Base-by-base conservation (phyloP, 2,329 filamentous ascomycete genomes). In the Rhinocladiella similis region DNA sequence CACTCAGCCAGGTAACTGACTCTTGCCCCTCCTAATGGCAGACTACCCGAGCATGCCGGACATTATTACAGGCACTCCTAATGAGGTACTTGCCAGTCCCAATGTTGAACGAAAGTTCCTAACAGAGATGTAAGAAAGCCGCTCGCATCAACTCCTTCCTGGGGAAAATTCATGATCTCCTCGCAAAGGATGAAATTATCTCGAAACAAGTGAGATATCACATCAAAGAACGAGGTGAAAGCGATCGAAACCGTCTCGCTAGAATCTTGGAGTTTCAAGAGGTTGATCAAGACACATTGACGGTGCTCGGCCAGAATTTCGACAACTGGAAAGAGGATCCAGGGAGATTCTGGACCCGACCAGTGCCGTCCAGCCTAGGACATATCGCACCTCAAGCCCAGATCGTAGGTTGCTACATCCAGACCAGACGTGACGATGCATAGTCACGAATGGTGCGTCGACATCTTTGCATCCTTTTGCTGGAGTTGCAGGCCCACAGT, bases 391-490 rank as follows among this genome's bases (percentile, higher is more conserved):
- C 45, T 22, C 45, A 47, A 29, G 45, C 45, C 45, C 45, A 47
- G 45, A 35, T 47, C 2, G 45, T 47, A 13, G 45, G 45, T 9
- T 47, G 20, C 10, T 47, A 47, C 25, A 47, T 47, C 45, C 45
- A 47, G 45, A 25, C 45, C 18, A 29, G 18, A 14, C 45, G 45
- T 47, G 45, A 47, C 45, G 45, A 47, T 47, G 45, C 45, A 47
- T 47, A 47, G 45, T 47, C 45, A 47, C 45, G 45, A 25, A 47
- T 47, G 22, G 45, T 47, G 18, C 45, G 45, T 47, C 25, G 45
- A 18, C 18, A 25, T 22, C 22, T 47, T 12, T 47, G 45, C 25
- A 47, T 47, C 45, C 18, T 47, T 29, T 18, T 47, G 9, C 6
- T 47, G 13, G 45, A 47, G 9, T 47, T 47, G n/a, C 22, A 29